Percentiles rank a stretch among this genome's conserved stretches.
These are phyloP conservation scores for Lodderomyces beijingensis DNA, from an alignment of 1,139 yeast genomes.

Conservation along the genomic window DNA sequence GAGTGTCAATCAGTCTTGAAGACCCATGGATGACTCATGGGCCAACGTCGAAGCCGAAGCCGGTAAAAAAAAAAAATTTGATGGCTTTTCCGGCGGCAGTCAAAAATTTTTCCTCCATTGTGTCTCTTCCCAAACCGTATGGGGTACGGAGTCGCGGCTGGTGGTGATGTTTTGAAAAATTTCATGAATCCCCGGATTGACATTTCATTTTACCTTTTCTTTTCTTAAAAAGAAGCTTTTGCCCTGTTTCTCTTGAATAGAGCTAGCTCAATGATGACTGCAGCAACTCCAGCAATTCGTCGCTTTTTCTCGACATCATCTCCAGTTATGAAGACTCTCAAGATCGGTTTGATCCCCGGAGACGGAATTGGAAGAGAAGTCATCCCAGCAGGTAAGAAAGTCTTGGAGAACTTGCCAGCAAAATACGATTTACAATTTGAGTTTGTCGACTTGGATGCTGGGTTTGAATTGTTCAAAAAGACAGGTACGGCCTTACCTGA, in stretches of 20 bases:
- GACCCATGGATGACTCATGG: no score
- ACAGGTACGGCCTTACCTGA: slow-evolving; percentile 96
- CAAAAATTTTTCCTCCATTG: no score
- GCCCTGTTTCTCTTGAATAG: no score
- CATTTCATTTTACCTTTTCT: no score
- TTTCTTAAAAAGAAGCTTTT: neutral
- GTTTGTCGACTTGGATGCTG: slow-evolving; percentile 86
- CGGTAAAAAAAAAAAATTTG: no score
- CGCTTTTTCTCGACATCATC: slow-evolving; percentile 37
- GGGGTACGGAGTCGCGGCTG: no score
- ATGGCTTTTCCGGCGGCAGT: no score
- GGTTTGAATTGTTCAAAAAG: slow-evolving; percentile 85
- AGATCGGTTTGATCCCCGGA: slow-evolving; percentile 80
- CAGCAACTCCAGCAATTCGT: neutral
- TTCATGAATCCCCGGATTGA: no score
- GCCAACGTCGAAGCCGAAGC: no score
- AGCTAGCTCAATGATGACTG: neutral
- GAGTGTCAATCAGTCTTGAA: no score
- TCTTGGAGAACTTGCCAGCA: slow-evolving; percentile 76
- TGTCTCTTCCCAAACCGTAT: no score
- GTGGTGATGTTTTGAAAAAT: no score
- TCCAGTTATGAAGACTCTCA: slow-evolving; percentile 31
- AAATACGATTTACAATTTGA: slow-evolving; percentile 75
- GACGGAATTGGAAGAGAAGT: slow-evolving; percentile 98
- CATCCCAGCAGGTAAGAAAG: slow-evolving; percentile 87